phyloP scores from a whole-genome alignment of 768 basidiomycete species.

The Dendrothele bispora region DNA sequence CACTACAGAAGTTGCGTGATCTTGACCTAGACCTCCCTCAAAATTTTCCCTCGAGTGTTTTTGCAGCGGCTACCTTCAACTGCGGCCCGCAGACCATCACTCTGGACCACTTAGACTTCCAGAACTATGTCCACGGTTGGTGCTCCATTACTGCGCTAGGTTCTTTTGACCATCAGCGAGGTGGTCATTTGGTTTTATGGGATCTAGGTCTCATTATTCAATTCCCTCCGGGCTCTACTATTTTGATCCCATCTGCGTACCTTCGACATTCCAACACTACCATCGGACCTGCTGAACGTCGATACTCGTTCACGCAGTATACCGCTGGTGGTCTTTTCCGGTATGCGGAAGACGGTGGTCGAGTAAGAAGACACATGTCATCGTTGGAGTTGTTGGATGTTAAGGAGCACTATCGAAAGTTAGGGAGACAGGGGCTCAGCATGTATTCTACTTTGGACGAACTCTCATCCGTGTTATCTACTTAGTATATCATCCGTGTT shows the following conservation, averaged over 20 bases:
- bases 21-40: background rate
- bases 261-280: constrained; percentile 5
- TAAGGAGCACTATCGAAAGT: too few relatives aligned
- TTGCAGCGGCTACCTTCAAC: constrained; percentile 14
- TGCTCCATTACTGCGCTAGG: constrained; percentile 17
- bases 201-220: constrained; percentile 15
- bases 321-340: constrained; percentile 25
- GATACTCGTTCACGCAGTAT: constrained; percentile 17
- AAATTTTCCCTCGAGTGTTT: constrained; percentile 13
- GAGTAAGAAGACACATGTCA: too few relatives aligned
- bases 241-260: constrained; percentile 20
- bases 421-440: too few relatives aligned
- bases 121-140: constrained; percentile 6
- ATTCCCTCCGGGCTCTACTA: constrained; percentile 16
- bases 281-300: constrained; percentile 4
- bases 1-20: background rate
- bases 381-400: too few relatives aligned
- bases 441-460: too few relatives aligned
- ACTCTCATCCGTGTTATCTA: too few relatives aligned
- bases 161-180: constrained; percentile 4
- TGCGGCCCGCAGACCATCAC: constrained; percentile 9
- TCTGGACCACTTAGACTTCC: constrained; percentile 10
- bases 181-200: constrained; percentile 20
- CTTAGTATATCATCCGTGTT: too few relatives aligned
- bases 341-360: constrained; percentile 20